A percentile compares a stretch with the other conserved stretches of the same genome.
phyloP scores from a whole-genome alignment of 805 yeast genomes.

The Blastobotrys parvus region DNA sequence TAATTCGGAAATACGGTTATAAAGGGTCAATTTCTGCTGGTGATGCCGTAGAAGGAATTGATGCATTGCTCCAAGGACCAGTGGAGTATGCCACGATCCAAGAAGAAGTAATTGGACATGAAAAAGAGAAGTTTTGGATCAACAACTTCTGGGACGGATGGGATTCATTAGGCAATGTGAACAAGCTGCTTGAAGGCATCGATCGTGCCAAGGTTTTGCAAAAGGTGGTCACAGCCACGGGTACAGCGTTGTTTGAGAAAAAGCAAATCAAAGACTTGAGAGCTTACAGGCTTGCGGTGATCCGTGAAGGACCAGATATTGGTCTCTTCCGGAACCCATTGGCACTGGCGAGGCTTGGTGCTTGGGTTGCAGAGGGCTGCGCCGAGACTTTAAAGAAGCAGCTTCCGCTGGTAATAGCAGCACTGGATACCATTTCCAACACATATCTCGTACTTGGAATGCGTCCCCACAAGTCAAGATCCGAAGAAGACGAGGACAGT shows the following conservation, averaged over 20 bases:
- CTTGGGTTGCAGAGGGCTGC: slow-evolving; percentile 85
- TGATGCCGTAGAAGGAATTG: slow-evolving; percentile 83
- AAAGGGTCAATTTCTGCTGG: slow-evolving; percentile 83
- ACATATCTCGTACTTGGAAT: slow-evolving; percentile 84
- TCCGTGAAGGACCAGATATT: slow-evolving; percentile 82
- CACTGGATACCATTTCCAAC: slow-evolving; percentile 62
- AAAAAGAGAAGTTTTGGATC: slow-evolving; percentile 51
- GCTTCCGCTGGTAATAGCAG: slow-evolving; percentile 79
- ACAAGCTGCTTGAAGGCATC: slow-evolving; percentile 59
- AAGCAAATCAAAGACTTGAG: slow-evolving; percentile 69
- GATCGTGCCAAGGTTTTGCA: slow-evolving; percentile 78
- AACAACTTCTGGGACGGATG: slow-evolving; percentile 63
- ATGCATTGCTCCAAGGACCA: slow-evolving; percentile 63
- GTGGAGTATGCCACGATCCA: background rate
- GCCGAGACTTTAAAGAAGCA: slow-evolving; percentile 63
- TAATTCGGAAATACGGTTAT: slow-evolving; percentile 77
- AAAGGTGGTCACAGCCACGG: slow-evolving; percentile 75
- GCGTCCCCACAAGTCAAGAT: slow-evolving; percentile 68
- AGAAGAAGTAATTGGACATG: background rate
- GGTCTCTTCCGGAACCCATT: slow-evolving; percentile 77
- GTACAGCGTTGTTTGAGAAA: slow-evolving; percentile 82
- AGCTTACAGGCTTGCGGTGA: slow-evolving; percentile 74
- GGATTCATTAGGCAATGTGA: slow-evolving; percentile 50
- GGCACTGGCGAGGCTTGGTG: slow-evolving; percentile 73
- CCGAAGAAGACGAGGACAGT: slow-evolving; percentile 27